Evolutionary conservation across 1,139 yeast genomes (phyloP), one percentile per base, ranked within the genome.

Genomic region (Scheffersomyces parashehatae): DNA sequence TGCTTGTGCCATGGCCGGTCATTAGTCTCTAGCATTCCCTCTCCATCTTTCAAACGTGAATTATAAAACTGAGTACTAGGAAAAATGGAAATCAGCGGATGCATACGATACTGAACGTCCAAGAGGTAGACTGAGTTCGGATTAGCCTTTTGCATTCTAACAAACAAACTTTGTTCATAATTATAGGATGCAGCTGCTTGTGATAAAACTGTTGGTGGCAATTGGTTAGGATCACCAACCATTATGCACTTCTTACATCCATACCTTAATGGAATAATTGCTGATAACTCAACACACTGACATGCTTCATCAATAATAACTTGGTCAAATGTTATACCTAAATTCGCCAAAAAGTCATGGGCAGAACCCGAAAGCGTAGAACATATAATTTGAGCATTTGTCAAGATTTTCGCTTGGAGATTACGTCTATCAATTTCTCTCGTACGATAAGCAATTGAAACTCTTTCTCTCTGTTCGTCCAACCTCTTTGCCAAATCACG

Each of bases 211-310:
- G 99, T 95, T 1, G 99, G 99, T 0, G 99, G 99, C 49, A 95
- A 76, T 68, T 95, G 99, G 60, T 93, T 91, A 2, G 99, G 99
- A 70, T 95, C 99, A 59, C 99, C 99, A 41, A 95, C 99, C 97
- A 95, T 88, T 40, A 95, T 85, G 69, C 98, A 91, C 45, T 83
- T 82, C 49, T 77, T 83, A 56, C 96, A 88, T 1, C 99, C 99
- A 62, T 91, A 95, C 58, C 96, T 76, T 52, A 95, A 73, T 0
- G 99, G 99, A 56, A 93, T 93, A 29, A 95, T 77, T 0, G 96
- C 88, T 9, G 97, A 88, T 37, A 93, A 64, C 60, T 95, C 99
- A 37, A 95, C 93, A 81, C 96, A 87, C 64, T 95, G 99, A 58
- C 98, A 95, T 1, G 99, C 99, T 64, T 95, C 99, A 72, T 95